These are phyloP conservation scores for Tilletia caries DNA, from an alignment of 1,284 basidiomycete genomes.

Conservation along the genomic window DNA sequence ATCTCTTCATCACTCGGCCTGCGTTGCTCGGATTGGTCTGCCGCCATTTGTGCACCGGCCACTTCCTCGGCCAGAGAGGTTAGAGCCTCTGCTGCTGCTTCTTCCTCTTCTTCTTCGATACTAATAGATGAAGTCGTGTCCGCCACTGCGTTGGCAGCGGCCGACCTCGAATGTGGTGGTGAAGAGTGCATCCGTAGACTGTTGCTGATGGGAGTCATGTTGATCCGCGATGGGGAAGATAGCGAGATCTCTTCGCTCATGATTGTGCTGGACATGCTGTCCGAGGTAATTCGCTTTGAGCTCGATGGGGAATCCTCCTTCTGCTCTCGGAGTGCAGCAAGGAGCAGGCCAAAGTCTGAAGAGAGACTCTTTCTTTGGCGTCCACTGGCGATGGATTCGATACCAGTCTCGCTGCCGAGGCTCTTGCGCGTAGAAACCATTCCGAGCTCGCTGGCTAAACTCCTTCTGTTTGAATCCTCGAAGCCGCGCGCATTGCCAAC, in stretches of 20 bases:
- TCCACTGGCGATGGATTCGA: slow-evolving; percentile 7
- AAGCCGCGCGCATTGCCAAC: neutral
- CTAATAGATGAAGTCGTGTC: neutral
- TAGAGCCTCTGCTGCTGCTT: neutral
- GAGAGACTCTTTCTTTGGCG: neutral
- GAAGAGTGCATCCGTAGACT: neutral
- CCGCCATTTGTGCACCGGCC: neutral
- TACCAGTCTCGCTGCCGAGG: slow-evolving; percentile 8
- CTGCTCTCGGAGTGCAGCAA: neutral
- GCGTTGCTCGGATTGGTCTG: neutral
- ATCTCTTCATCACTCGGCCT: neutral
- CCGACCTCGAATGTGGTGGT: neutral
- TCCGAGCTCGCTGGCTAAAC: slow-evolving; percentile 9
- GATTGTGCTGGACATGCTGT: slow-evolving; percentile 1
- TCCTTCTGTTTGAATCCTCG: neutral
- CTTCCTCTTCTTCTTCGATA: neutral
- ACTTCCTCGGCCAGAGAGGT: neutral
- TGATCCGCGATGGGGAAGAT: neutral
- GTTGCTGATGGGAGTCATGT: no score
- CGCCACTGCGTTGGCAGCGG: neutral
- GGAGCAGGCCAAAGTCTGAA: slow-evolving; percentile 4
- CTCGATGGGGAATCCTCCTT: slow-evolving; percentile 1
- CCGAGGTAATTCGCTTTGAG: neutral
- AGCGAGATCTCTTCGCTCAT: neutral
- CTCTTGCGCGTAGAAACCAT: neutral